Evolutionary conservation across 805 yeast genomes (phyloP), one percentile per base, ranked within the genome.

Genomic region (Metschnikowia drakensbergensis): DNA sequence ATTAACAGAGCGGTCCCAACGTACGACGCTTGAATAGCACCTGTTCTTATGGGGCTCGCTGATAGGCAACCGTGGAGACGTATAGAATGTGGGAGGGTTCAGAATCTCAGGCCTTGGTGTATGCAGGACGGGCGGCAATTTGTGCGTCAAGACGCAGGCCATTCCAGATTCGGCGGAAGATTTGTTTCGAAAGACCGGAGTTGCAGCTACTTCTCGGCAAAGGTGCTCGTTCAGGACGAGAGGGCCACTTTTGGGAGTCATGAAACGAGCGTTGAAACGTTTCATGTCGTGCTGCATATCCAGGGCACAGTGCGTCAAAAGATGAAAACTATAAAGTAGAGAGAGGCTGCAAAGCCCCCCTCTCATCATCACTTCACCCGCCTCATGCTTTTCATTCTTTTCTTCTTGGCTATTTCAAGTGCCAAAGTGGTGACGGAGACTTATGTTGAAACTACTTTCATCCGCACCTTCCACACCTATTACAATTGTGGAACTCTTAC

Each of bases 401-500:
- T 33, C 25, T 11, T 42, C 17, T 42, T 42, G 37, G 45, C 37
- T 13, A 17, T 42, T n/a, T 26, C 45, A 32, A 42, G 37, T 42
- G 45, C 45, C 3, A 9, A 26, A 32, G 5, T 33, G 4, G 22
- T 40, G 11, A 42, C 45, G 5, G n/a, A 22, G n/a, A 32, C 29
- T 5, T 3, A 5, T 7, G 10, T 11, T 4, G 11, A 36, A 25
- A 10, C 39, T 10, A 23, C 29, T 23, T 7, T n/a, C 25, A 11
- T 13, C 13, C 5, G 7, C 8, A 31, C 11, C 6, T 25, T 37
- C 4, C 33, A 8, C 27, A 42, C 45, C 11, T 42, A 26, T 2
- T 42, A 42, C n/a, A 33, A 41, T 10, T 41, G 45, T 26, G 45
- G 45, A 22, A 41, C 37, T n/a, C 31, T 41, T 10, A 41, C 37